phyloP scores from a whole-genome alignment of 179 eudicot genomes.

The Beta macrorhiza region DNA sequence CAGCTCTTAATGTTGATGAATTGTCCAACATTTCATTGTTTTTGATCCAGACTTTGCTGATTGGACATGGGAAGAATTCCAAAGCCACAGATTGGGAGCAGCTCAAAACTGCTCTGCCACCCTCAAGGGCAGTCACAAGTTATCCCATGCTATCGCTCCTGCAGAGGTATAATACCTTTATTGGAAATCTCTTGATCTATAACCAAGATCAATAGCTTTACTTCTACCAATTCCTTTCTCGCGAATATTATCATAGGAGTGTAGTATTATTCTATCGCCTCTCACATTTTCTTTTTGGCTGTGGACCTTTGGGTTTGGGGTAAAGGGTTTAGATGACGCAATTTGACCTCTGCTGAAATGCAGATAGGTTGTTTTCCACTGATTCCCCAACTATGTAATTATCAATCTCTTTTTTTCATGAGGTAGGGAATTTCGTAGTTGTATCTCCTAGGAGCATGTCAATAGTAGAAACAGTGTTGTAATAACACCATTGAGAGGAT shows the following conservation, averaged over 20 bases:
- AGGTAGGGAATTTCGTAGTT: neutral
- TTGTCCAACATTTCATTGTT: neutral
- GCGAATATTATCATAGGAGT: neutral
- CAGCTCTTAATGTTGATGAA: neutral
- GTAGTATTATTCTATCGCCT: neutral
- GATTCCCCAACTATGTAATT: neutral
- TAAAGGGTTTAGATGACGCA: no score
- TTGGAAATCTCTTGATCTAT: neutral
- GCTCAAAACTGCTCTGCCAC: constrained; percentile 97
- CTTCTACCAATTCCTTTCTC: neutral
- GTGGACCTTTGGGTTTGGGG: no score
- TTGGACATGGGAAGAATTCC: constrained; percentile 92
- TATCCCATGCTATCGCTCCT: constrained; percentile 59
- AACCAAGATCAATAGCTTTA: neutral
- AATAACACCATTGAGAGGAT: neutral
- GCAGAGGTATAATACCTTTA: constrained; percentile 39
- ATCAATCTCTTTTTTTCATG: neutral
- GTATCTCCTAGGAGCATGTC: neutral
- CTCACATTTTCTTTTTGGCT: neutral
- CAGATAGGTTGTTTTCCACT: neutral
- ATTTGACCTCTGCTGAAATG: no score
- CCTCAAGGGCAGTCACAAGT: constrained; percentile 67
- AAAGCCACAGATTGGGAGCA: constrained; percentile 67
- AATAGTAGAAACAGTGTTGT: neutral
- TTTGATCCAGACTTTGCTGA: constrained; percentile 69